Evolutionary conservation across 2,329 filamentous ascomycete genomes (phyloP), one percentile per base, ranked within the genome.

Genomic region (Colletotrichum cordylinicola): DNA sequence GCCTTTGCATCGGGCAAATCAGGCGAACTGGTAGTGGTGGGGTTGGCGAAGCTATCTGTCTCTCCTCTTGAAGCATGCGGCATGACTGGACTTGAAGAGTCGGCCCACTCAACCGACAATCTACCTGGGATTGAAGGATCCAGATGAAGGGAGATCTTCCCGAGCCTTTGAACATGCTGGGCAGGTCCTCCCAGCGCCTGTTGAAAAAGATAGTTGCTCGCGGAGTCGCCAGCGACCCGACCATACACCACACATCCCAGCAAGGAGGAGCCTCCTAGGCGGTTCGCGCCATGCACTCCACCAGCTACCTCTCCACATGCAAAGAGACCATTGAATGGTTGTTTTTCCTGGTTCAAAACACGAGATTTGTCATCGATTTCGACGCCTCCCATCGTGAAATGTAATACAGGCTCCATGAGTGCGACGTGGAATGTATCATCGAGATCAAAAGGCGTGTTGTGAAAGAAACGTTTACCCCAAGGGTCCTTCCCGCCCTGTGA

Each of bases 371-470:
- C 96, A 90, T 99, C 98, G 90, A 99, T 98, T 89, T 98, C 96
- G 81, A 98, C 97, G 90, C 97, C 97, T 85, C 97, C 97, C 97
- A 99, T 99, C 89, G 97, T 99, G 90, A 99, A 99, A 90, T 99
- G 97, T 72, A 99, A 94, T 48, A 99, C 97, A 65, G 97, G 97
- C 91, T 99, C 96, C 97, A 99, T 99, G 79, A 98, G 82, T 31
- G 97, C 91, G 79, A 99, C 97, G 89, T 99, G 95, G 93, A 98
- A 99, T 84, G 93, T 93, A 85, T 99, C 97, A 85, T 96, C 90
- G 86, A 98, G 91, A 85, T 96, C 93, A 80, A 99, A 89, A 77
- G 97, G 97, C 84, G 93, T 82, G 90, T 98, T 99, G 92, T 98
- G 96, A 94, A 98, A 98, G 92, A 96, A 99, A 86, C 96, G 96